Conservation (phyloP, 106 monocot species). For the Allium sativum region DNA sequence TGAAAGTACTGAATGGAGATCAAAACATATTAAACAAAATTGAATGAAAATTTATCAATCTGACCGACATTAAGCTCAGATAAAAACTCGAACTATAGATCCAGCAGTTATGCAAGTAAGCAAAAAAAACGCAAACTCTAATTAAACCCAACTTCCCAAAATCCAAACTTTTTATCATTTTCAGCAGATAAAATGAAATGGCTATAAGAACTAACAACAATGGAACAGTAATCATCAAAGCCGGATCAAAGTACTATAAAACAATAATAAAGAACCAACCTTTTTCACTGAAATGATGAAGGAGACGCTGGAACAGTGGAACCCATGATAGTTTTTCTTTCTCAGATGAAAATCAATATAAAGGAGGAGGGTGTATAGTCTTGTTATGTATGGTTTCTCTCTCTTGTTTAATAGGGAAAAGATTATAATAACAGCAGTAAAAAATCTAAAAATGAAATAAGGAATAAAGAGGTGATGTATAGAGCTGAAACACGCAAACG, state of each 20-base stretch:
- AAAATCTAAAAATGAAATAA: background rate
- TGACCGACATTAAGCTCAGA: background rate
- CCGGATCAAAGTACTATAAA: background rate
- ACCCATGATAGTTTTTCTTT: background rate
- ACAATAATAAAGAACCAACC: conserved; percentile 1
- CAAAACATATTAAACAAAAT: background rate
- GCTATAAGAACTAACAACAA: background rate
- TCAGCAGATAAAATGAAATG: background rate
- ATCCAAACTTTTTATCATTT: background rate
- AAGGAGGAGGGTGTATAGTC: background rate
- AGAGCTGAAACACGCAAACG: conserved; percentile 11
- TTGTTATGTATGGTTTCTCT: background rate
- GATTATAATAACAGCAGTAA: background rate
- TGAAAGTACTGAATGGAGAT: too few relatives aligned
- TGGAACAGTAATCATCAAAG: background rate
- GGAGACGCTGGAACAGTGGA: background rate
- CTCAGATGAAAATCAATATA: background rate
- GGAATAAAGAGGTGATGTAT: too few relatives aligned
- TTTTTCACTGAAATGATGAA: background rate
- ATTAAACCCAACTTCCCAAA: background rate
- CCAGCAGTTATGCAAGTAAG: background rate
- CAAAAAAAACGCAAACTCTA: background rate
- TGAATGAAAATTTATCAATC: background rate
- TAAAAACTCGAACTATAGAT: background rate
- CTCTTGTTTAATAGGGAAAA: background rate